A percentile compares a stretch with the other conserved stretches of the same genome.
phyloP scores from a whole-genome alignment of 768 basidiomycete genomes.

The Pisolithus sp. region DNA sequence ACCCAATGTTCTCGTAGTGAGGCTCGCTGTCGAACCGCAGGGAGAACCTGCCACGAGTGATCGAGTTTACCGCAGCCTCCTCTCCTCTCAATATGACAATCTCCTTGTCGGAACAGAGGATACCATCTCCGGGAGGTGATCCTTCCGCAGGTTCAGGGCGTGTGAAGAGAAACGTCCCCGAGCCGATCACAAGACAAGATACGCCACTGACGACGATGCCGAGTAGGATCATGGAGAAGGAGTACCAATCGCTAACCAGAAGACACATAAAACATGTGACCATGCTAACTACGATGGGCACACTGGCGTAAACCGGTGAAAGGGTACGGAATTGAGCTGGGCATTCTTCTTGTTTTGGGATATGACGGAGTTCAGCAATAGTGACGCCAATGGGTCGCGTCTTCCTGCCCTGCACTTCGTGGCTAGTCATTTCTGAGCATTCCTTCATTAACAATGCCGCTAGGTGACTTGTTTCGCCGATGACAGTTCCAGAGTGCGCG shows the following conservation, averaged over 20 bases:
- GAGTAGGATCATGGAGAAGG: slow-evolving; percentile 23
- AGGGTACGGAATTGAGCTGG: neutral
- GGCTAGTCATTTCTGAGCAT: slow-evolving; percentile 1
- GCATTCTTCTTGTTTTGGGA: neutral
- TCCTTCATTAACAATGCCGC: slow-evolving; percentile 13
- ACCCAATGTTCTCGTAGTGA: slow-evolving; percentile 12
- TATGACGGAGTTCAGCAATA: slow-evolving; percentile 9
- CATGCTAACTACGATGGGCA: slow-evolving; percentile 12
- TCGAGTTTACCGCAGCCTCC: neutral
- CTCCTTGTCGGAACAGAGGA: slow-evolving; percentile 3
- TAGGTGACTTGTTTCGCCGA: slow-evolving; percentile 15
- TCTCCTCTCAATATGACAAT: slow-evolving; percentile 15
- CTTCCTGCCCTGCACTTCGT: slow-evolving; percentile 4
- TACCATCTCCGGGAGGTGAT: slow-evolving; percentile 16
- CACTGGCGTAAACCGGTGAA: slow-evolving; percentile 4
- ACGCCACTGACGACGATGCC: slow-evolving; percentile 25
- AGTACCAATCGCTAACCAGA: slow-evolving; percentile 21
- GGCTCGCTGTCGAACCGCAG: neutral
- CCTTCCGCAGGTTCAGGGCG: slow-evolving; percentile 1
- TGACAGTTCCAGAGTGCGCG: slow-evolving; percentile 14
- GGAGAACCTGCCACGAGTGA: neutral
- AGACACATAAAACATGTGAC: slow-evolving; percentile 11
- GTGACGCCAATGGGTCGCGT: slow-evolving; percentile 10
- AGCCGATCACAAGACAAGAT: slow-evolving; percentile 21
- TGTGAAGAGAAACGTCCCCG: slow-evolving; percentile 9